Evolutionary conservation across 805 yeast species (phyloP), one percentile per base, ranked within the genome.

Genomic region (Lipomyces oligophaga): DNA sequence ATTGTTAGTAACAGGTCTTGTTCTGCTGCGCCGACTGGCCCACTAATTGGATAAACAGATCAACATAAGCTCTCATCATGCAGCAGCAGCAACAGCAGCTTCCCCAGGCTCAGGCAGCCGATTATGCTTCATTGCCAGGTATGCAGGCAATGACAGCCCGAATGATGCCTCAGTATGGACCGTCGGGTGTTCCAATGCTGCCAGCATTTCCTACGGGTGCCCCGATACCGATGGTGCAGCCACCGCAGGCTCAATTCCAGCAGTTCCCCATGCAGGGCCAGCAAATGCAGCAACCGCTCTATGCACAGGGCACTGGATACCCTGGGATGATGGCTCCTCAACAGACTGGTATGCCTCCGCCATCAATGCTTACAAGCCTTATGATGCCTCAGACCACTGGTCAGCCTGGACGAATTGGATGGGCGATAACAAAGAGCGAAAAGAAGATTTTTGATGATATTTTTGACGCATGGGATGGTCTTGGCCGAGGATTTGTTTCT

Each of bases 341-440:
- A 26, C 58, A 47, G 22, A 45, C 75, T 41, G 84, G 80, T 56
- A 81, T 82, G 61, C 69, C 80, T 69, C 88, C 88, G 1, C 70
- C 67, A 21, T n/a, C 18, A 6, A 24, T 21, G 32, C 33, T 43
- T 41, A 19, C 41, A 11, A 24, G 42, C 5, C 13, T 43, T 31
- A 43, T 43, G 47, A 43, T 43, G 52, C 63, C 59, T 26, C 41
- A 43, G 37, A 21, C 38, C 25, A 43, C 47, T 20, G 80, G 60
- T 79, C 84, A 53, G 93, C 93, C 34, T 70, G 68, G 32, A 69
- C 71, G 16, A 78, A 83, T 83, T 28, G 77, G 83, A 7, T 80
- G 85, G 84, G 84, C 88, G 20, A 87, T 90, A 58, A 81, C 94
- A 40, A 83, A 85, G 58, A 87, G 85, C 59, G 97, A 90, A 63